Evolutionary conservation across 495 filamentous ascomycete genomes (phyloP), one percentile per base, ranked within the genome.

Genomic region (Tuber microsphaerosporum): DNA sequence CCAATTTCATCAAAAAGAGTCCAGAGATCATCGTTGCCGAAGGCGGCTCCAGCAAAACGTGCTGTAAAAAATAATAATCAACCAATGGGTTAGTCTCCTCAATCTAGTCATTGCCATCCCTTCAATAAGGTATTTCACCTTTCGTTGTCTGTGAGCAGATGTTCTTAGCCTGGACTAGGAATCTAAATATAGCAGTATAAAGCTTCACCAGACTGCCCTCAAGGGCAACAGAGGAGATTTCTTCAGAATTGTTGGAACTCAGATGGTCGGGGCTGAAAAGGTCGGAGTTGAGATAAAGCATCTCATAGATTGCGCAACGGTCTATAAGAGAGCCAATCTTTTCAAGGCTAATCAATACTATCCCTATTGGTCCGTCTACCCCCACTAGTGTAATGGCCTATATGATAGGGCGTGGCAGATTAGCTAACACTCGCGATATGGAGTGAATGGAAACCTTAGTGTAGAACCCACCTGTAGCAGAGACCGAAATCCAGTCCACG

Each of bases 401-500:
- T 48, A 2, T 17, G 31, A 42, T n/a, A 12, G 2, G 4, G 41
- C 74, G n/a, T 41, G 69, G 48, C 75, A n/a, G 65, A 20, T 43
- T 37, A 34, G 31, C 74, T 65, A 42, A 26, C 73, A 17, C 26
- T 3, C 1, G 19, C 39, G 19, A 5, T 39, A 48, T 71, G 42
- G 41, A 72, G 39, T 31, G 34, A 6, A 39, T 42, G 10, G 37
- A 44, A n/a, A 37, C 3, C 51, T 31, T 56, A 42, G 26, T 2
- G 71, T 65, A 22, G n/a, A 73, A 70, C 81, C n/a, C 20, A 85
- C 84, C 79, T 85, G 77, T 20, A 87, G 77, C 20, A 86, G 72
- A 72, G 86, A 85, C 22, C 84, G 76, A 19, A 87, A 75, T 16
- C 75, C 84, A 10, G 84, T 86, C 86, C 86, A 87, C 17, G 86